A percentile compares a stretch with the other conserved stretches of the same genome.
These are phyloP conservation scores for Pyrenopolyporus hunteri DNA, from an alignment of 495 filamentous ascomycete species.

Conservation along the genomic window DNA sequence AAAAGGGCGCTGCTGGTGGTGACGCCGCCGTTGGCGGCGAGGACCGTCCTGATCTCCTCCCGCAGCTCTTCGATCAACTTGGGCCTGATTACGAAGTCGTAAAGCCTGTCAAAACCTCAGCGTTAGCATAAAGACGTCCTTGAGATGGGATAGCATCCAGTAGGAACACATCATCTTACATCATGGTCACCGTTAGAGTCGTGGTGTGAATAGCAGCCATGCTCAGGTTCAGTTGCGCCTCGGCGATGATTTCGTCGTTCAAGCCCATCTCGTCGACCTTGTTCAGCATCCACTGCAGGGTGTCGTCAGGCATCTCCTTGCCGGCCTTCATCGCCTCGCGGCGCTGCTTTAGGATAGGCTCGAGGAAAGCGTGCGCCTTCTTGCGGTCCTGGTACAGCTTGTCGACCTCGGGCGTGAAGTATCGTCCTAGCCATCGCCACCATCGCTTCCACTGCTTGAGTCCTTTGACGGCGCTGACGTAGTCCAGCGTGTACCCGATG, in stretches of 20 bases:
- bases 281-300: constrained; percentile 51
- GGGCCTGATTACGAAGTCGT: constrained; percentile 48
- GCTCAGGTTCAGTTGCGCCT: constrained; percentile 43
- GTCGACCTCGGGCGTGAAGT: constrained; percentile 42
- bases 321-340: constrained; percentile 15
- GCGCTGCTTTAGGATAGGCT: constrained; percentile 40
- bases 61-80: constrained; percentile 38
- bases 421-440: constrained; percentile 42
- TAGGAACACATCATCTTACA: constrained; percentile 10
- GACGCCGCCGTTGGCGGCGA: constrained; percentile 29
- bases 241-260: constrained; percentile 40
- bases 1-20: constrained; percentile 39
- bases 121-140: too few species aligned
- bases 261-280: constrained; percentile 24
- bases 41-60: constrained; percentile 35
- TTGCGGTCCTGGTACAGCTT: constrained; percentile 37
- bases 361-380: constrained; percentile 40
- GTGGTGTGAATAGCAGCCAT: constrained; percentile 47
- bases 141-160: too few species aligned
- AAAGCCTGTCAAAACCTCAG: constrained; percentile 35
- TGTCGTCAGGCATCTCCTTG: constrained; percentile 43
- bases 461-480: constrained; percentile 44
- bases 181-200: constrained; percentile 37
- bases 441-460: constrained; percentile 40
- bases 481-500: constrained; percentile 62